A percentile compares a stretch with the other conserved stretches of the same genome.
These are phyloP conservation scores for Cercospora sp. DNA, from an alignment of 2,329 filamentous ascomycete species.

Conservation along the genomic window DNA sequence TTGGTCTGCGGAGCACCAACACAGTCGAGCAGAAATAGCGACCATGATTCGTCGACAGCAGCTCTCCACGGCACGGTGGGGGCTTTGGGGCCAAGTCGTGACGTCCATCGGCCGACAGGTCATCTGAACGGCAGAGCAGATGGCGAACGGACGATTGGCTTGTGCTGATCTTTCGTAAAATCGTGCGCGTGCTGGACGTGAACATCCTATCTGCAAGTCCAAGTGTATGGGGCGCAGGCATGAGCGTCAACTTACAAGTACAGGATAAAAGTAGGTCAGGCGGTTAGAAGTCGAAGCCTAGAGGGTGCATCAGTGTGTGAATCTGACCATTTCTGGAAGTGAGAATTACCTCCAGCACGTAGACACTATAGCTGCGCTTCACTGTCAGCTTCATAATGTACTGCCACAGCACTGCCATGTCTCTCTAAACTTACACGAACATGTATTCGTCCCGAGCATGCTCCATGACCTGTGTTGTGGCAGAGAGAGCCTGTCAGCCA, in stretches of 20 bases:
- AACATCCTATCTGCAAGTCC: neutral
- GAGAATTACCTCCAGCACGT: conserved; percentile 53
- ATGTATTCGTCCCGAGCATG: conserved; percentile 73
- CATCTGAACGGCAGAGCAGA: conserved; percentile 22
- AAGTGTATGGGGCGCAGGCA: conserved; percentile 2
- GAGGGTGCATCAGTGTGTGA: conserved; percentile 8
- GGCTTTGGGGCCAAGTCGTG: conserved; percentile 5
- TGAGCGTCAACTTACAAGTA: conserved; percentile 16
- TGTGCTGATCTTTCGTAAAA: neutral
- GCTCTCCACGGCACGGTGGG: neutral
- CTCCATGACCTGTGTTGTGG: conserved; percentile 54
- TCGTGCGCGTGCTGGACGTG: neutral
- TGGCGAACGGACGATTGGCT: neutral
- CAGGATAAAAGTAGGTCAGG: conserved; percentile 21
- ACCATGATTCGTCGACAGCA: conserved; percentile 21
- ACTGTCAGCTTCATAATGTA: conserved; percentile 29
- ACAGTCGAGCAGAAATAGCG: conserved; percentile 18
- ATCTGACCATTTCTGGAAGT: neutral
- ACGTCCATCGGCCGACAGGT: neutral
- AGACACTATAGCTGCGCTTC: conserved; percentile 51
- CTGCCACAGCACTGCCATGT: conserved; percentile 57
- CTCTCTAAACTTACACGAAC: conserved; percentile 60
- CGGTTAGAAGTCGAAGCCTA: conserved; percentile 22
- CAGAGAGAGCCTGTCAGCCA: conserved; percentile 33
- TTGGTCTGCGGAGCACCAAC: conserved; percentile 27